A percentile compares a stretch with the other conserved stretches of the same genome.
These are phyloP conservation scores for Fagus crenata DNA, from an alignment of 306 rosid species.

Conservation along the genomic window DNA sequence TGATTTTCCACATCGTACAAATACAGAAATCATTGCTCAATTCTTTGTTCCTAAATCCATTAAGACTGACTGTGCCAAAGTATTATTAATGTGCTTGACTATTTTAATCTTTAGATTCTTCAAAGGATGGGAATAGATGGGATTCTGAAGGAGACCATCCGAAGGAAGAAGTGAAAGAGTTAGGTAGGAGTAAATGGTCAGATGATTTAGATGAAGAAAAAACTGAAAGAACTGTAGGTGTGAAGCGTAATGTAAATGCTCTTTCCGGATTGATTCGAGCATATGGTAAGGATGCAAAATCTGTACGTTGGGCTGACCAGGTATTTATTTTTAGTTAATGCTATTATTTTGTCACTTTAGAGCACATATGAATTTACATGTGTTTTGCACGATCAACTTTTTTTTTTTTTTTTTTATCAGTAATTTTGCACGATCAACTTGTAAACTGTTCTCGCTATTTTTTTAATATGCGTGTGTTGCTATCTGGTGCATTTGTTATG, in stretches of 20 bases:
- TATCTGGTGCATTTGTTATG: neutral
- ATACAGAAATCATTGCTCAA: neutral
- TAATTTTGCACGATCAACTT: neutral
- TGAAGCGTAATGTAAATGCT: constrained; percentile 67
- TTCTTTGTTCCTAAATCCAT: neutral
- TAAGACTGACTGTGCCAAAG: neutral
- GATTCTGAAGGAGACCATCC: constrained; percentile 61
- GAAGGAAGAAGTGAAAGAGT: constrained; percentile 68
- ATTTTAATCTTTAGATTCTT: constrained; percentile 40
- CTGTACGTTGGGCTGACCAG: constrained; percentile 97
- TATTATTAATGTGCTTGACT: neutral
- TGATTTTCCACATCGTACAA: neutral
- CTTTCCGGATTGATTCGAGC: constrained; percentile 83
- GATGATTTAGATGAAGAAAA: constrained; percentile 69
- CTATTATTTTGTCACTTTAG: constrained; percentile 17
- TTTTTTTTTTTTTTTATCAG: no score
- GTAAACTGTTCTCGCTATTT: neutral
- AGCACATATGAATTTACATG: constrained; percentile 20
- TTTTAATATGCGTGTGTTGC: neutral
- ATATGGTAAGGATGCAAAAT: constrained; percentile 72
- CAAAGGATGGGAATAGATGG: constrained; percentile 52
- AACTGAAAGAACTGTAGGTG: constrained; percentile 44
- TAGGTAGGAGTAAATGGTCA: constrained; percentile 98
- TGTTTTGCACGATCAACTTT: neutral
- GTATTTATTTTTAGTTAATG: constrained; percentile 44